These are phyloP conservation scores for Friedmanniomyces simplex DNA, from an alignment of 495 filamentous ascomycete species.

Conservation along the genomic window DNA sequence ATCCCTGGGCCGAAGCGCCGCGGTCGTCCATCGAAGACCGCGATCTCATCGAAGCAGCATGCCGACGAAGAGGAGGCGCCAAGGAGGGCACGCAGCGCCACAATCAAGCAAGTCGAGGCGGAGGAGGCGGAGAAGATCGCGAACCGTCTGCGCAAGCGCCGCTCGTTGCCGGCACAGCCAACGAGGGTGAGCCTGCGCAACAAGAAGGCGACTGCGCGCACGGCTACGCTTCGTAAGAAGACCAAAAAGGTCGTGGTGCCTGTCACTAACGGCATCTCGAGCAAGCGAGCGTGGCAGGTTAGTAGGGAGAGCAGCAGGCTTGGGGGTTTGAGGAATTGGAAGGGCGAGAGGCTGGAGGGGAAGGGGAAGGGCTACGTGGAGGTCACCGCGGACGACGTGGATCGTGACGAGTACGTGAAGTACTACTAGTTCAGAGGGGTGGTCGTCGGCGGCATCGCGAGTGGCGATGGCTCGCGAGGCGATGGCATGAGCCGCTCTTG, in stretches of 20 bases:
- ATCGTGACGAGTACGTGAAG: not conserved
- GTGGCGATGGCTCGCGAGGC: not conserved
- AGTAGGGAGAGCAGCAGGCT: not conserved
- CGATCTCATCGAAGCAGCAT: not conserved
- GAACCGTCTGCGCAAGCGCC: not conserved
- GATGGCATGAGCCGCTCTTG: too few relatives aligned
- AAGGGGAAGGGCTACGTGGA: not conserved
- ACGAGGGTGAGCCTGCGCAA: not conserved
- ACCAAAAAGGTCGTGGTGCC: not conserved
- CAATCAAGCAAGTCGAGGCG: not conserved
- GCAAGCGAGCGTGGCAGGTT: not conserved
- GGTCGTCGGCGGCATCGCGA: too few relatives aligned
- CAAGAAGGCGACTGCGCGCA: not conserved
- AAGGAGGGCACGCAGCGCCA: not conserved
- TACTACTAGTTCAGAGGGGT: not conserved
- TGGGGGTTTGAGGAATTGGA: not conserved
- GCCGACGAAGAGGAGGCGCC: not conserved
- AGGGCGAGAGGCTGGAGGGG: not conserved
- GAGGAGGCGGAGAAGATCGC: not conserved
- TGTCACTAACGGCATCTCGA: not conserved
- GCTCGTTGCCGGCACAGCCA: not conserved
- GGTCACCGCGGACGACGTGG: not conserved
- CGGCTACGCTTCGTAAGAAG: constrained; percentile 3
- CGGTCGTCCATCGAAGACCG: not conserved
- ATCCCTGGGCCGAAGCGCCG: not conserved